Evolutionary conservation across 108 stramenopile species (phyloP), one percentile per base, ranked within the genome.

Genomic region (Nitzschia palea): DNA sequence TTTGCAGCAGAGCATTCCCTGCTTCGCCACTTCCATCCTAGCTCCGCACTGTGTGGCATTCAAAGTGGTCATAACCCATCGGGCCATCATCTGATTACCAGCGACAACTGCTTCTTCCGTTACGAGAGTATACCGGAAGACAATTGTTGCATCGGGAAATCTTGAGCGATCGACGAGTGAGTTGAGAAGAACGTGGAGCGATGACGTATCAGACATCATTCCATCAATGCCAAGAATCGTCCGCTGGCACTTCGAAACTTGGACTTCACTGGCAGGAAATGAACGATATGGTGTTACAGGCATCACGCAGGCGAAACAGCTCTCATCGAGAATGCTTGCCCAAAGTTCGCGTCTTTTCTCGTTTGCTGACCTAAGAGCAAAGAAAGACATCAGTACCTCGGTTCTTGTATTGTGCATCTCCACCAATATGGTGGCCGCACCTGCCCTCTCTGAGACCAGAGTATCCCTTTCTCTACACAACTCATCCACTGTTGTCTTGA

Each of bases 201-300:
- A 88, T 51, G 93, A 90, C 12, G 91, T 89, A 83, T 98, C 97
- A 23, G 90, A 75, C 67, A 98, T 96, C 78, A 98, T 95, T 2
- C 83, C 95, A 78, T 96, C 94, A 33, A 98, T 93, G 17, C 97
- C 97, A 33, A 90, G 65, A 44, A 97, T 73, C 5, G 95, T 94
- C 44, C 97, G 82, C 69, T 96, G 92, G 68, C 93, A 89, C 52
- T 89, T 87, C 44, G 88, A 93, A 35, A 88, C 79, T 61, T 93
- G 91, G n/a, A 96, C 86, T 61, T 97, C 95, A 61, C 88, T 87
- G 22, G 92, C 90, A 26, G 86, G 90, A 65, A 96, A 96, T 28
- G 91, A 92, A n/a, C 94, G 86, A 83, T 97, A 95, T 14, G 95
- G 95, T 23, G 95, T 96, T 59, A 95, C 91, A 23, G 95, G 95